Conservation (phyloP, 495 filamentous ascomycete species). For the Talaromyces proteolyticus region DNA sequence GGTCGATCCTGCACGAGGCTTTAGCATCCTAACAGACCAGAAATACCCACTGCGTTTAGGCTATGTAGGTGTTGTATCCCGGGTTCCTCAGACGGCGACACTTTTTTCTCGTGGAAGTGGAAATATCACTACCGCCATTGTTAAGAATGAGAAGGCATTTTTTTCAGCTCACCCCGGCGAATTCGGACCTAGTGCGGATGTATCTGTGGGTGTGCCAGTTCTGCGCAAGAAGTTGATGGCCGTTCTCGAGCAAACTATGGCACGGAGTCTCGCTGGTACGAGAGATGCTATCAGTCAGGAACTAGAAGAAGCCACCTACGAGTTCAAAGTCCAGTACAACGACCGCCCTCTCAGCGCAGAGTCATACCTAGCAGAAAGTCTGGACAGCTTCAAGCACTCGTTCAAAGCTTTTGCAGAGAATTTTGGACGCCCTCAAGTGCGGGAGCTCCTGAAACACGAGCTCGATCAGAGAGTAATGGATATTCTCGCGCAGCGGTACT, state of each 20-base stretch:
- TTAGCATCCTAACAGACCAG: slow-evolving; percentile 71
- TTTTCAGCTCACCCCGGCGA: slow-evolving; percentile 80
- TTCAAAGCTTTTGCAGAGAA: slow-evolving; percentile 88
- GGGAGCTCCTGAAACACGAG: slow-evolving; percentile 83
- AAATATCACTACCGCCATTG: slow-evolving; percentile 76
- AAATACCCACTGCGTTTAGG: slow-evolving; percentile 93
- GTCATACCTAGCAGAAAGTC: slow-evolving; percentile 88
- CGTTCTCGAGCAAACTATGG: slow-evolving; percentile 96
- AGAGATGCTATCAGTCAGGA: slow-evolving; percentile 90
- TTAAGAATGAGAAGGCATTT: slow-evolving; percentile 81
- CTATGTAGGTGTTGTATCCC: slow-evolving; percentile 94
- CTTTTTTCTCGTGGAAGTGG: slow-evolving; percentile 80
- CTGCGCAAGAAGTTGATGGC: slow-evolving; percentile 94
- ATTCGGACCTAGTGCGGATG: slow-evolving; percentile 65
- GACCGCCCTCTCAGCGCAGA: slow-evolving; percentile 91
- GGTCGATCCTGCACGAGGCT: slow-evolving; percentile 76
- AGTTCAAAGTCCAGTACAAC: slow-evolving; percentile 99
- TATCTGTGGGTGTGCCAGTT: slow-evolving; percentile 76
- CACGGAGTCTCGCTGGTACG: slow-evolving; percentile 77
- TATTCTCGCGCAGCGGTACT: slow-evolving; percentile 89
- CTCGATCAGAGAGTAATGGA: slow-evolving; percentile 94
- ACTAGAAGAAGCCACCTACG: slow-evolving; percentile 94
- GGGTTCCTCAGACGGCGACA: slow-evolving; percentile 64
- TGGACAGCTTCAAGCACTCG: slow-evolving; percentile 96
- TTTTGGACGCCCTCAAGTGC: slow-evolving; percentile 86